A percentile compares a stretch with the other conserved stretches of the same genome.
phyloP scores from a whole-genome alignment of 2,329 filamentous ascomycete species.

The Xylaria hypoxylon region DNA sequence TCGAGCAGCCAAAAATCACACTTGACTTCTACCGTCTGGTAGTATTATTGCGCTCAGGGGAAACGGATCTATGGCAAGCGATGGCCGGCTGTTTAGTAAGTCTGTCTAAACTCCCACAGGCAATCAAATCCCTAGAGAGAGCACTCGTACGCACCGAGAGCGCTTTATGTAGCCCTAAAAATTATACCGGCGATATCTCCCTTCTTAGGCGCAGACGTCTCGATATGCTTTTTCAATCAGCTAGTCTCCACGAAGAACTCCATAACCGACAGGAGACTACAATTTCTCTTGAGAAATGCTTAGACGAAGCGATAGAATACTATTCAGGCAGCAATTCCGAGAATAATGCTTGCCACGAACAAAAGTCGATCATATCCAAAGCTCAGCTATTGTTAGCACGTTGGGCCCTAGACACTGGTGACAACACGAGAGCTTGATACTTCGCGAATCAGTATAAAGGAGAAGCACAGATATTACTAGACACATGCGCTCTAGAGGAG shows the following conservation, averaged over 20 bases:
- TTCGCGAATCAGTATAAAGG: conserved; percentile 7
- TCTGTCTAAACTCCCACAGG: conserved; percentile 6
- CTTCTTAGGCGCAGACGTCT: conserved; percentile 11
- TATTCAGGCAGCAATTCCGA: not conserved
- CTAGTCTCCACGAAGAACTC: conserved; percentile 7
- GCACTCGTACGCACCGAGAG: not conserved
- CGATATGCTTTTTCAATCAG: conserved; percentile 8
- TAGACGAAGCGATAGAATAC: conserved; percentile 13
- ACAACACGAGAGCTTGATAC: conserved; percentile 3
- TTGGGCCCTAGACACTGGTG: conserved; percentile 14
- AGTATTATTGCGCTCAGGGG: conserved; percentile 4
- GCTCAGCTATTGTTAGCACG: conserved; percentile 3
- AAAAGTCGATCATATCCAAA: conserved; percentile 3
- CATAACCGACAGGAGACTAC: conserved; percentile 7
- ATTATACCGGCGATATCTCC: not conserved
- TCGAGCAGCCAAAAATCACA: conserved; percentile 3
- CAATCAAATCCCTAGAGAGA: conserved; percentile 1
- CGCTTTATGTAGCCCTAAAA: not conserved
- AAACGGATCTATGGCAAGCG: conserved; percentile 5
- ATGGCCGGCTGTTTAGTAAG: conserved; percentile 9
- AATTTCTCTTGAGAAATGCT: conserved; percentile 9
- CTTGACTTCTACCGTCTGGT: conserved; percentile 9
- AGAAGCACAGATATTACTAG: not conserved
- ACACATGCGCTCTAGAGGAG: not conserved
- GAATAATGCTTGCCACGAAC: not conserved